A percentile compares a stretch with the other conserved stretches of the same genome.
Conservation (phyloP, 2,329 filamentous ascomycete genomes). For the Grosmannia serpens region DNA sequence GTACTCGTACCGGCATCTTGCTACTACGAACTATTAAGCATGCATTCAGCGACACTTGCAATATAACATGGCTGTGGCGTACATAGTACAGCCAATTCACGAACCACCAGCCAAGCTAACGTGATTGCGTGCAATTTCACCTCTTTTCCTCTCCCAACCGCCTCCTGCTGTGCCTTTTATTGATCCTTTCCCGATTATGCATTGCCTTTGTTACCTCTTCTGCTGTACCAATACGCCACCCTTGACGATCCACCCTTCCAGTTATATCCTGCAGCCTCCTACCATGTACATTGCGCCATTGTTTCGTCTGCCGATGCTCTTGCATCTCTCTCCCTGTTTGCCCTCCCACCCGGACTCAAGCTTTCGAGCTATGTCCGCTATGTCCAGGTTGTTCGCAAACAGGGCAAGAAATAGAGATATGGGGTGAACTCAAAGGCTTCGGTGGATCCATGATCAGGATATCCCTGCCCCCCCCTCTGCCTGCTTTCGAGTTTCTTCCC, state of each 20-base stretch:
- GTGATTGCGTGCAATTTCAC: not conserved
- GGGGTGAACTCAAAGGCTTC: not conserved
- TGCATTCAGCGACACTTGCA: not conserved
- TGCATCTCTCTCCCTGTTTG: not conserved
- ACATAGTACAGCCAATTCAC: not conserved
- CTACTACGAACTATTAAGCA: not conserved
- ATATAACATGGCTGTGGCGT: not conserved
- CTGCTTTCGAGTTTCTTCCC: not conserved
- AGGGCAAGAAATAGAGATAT: not conserved
- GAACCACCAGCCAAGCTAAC: not conserved
- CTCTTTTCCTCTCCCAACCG: not conserved
- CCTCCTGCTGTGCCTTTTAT: not conserved
- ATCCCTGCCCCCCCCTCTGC: not conserved
- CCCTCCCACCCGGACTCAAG: not conserved
- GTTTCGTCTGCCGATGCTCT: not conserved
- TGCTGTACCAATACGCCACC: not conserved
- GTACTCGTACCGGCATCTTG: not conserved
- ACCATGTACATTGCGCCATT: not conserved
- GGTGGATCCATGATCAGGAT: not conserved
- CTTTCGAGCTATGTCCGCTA: not conserved
- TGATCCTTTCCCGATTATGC: not conserved
- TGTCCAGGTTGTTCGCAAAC: not conserved
- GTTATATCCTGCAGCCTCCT: not conserved
- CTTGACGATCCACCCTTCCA: not conserved
- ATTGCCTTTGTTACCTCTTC: not conserved